Base-by-base conservation (phyloP, 83 land plant species). In the Picea abies region DNA sequence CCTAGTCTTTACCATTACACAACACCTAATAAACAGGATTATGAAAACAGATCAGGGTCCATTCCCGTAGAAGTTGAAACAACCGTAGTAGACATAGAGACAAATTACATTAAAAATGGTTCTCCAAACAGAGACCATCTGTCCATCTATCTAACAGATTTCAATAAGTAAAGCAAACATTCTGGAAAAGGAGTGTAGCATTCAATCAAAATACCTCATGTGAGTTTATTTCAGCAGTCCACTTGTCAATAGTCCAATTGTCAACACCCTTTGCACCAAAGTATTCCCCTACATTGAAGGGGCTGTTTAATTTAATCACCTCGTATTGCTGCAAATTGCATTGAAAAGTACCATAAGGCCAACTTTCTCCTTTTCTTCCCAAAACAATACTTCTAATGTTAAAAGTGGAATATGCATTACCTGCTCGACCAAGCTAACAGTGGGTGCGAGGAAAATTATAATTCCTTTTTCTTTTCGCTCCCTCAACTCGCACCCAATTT, bases 371-470 rank as follows among this genome's bases (percentile, higher is more conserved):
- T 23, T 66, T 16, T 26, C 16, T 69, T 11, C 61, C 58, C 66
- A 37, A 67, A 80, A 5, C 29, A 37, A n/a, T 10, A 63, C 44
- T 5, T 17, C 60, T 35, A 32, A 37, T 4, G 35, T 5, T 7
- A 41, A n/a, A 61, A 5, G 5, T 29, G 64, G 70, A 9, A 58
- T 26, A 25, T 6, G 3, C 29, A 41, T 39, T 87, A 80, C 96
- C 93, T 94, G 96, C 56, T 67, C 41, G 39, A 95, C 98, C 60
- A 95, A 90, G 80, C 86, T 79, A 69, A 93, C 98, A 41, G 98
- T 95, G 11, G 98, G 98, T 23, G 96, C 94, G 73, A 95, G 85
- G 82, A 95, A 95, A 70, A 93, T 80, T 6, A 90, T 86, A 71
- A 85, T 72, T 26, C 83, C 78, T 25, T 85, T 83, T 7, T 83